A percentile compares a stretch with the other conserved stretches of the same genome.
Conservation (phyloP, 2,329 filamentous ascomycete genomes). For the Aureobasidium pullulans region DNA sequence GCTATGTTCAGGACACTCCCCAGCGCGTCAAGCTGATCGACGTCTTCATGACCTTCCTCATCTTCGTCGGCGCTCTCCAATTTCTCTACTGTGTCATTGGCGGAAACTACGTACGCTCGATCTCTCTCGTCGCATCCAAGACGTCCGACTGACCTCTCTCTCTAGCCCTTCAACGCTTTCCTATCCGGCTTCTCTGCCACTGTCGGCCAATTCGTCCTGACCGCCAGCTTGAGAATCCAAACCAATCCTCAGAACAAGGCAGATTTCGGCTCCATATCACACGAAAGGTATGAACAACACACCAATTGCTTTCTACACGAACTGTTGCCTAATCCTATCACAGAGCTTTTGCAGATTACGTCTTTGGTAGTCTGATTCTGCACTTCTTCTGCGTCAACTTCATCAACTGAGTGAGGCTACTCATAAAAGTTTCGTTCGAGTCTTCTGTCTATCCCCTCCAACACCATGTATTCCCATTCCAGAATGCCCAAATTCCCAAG, state of each 20-base stretch:
- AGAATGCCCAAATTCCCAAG: neutral
- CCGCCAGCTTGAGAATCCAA: slow-evolving; percentile 83
- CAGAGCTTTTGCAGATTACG: slow-evolving; percentile 92
- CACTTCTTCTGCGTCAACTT: slow-evolving; percentile 99
- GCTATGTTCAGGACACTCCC: slow-evolving; percentile 74
- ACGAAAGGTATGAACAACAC: slow-evolving; percentile 57
- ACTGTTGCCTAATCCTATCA: neutral
- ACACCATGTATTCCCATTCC: neutral
- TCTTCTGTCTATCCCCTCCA: slow-evolving; percentile 4
- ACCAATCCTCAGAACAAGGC: slow-evolving; percentile 74
- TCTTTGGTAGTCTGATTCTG: slow-evolving; percentile 88
- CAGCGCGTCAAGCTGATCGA: slow-evolving; percentile 91
- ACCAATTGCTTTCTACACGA: neutral
- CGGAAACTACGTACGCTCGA: slow-evolving; percentile 78
- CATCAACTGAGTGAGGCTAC: slow-evolving; percentile 70
- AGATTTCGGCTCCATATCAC: slow-evolving; percentile 69
- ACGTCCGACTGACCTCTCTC: slow-evolving; percentile 12
- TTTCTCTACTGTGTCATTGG: slow-evolving; percentile 87
- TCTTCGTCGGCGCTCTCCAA: slow-evolving; percentile 79
- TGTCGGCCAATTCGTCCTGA: slow-evolving; percentile 95
- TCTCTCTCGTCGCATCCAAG: neutral
- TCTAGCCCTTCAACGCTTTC: slow-evolving; percentile 96
- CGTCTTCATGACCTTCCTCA: slow-evolving; percentile 80
- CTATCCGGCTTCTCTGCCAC: slow-evolving; percentile 89
- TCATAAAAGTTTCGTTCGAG: slow-evolving; percentile 1